Conservation (phyloP, 169 alveolate genomes). For the Perkinsus olseni region DNA sequence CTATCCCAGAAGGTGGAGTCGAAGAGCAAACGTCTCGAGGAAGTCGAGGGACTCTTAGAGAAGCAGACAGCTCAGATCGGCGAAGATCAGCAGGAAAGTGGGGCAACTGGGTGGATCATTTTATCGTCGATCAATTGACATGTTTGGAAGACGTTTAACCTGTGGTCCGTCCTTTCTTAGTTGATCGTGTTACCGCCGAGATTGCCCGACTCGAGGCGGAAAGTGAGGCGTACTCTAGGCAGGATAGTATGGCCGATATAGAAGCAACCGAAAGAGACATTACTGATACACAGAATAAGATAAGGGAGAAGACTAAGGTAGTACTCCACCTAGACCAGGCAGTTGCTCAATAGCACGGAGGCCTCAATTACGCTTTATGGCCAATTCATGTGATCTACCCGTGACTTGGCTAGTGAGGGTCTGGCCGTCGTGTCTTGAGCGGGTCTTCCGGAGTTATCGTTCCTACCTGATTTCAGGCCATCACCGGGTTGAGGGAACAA, state of each 20-base stretch:
- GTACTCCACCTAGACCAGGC: background rate
- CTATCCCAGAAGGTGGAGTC: background rate
- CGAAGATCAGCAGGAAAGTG: background rate
- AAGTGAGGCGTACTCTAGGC: background rate
- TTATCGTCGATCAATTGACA: too few species aligned
- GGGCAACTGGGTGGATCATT: background rate
- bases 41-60: background rate
- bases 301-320: background rate
- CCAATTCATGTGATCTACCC: too few species aligned
- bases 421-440: too few species aligned
- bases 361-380: too few species aligned
- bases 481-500: background rate
- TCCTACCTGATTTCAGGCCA: background rate
- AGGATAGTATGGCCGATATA: background rate
- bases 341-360: too few species aligned
- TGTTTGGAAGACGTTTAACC: background rate
- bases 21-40: background rate
- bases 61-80: background rate
- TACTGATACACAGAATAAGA: background rate
- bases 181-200: background rate
- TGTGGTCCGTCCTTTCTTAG: background rate
- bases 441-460: too few species aligned
- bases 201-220: background rate
- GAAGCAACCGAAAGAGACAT: background rate
- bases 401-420: too few species aligned